These are phyloP conservation scores for Centaurea solstitialis DNA, from an alignment of 129 eudicot genomes.

Conservation along the genomic window DNA sequence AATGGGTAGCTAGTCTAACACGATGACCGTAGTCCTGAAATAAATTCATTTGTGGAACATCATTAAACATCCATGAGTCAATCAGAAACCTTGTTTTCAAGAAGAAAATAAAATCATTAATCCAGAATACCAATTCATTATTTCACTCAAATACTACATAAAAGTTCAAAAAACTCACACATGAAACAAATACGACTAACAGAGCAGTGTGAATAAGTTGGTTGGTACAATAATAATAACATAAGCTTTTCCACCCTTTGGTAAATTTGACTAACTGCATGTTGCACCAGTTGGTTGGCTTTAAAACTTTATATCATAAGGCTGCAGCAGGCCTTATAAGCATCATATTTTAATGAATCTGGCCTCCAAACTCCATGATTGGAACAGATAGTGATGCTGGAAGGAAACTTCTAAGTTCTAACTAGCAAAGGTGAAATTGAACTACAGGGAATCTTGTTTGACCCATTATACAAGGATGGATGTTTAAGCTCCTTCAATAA, in stretches of 20 bases:
- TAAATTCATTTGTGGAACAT: conserved; percentile 17
- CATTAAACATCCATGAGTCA: neutral
- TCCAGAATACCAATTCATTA: neutral
- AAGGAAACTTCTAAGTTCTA: neutral
- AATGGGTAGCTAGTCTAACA: conserved; percentile 93
- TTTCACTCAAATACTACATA: conserved; percentile 7
- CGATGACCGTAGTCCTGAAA: conserved; percentile 99
- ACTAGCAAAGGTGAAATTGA: neutral
- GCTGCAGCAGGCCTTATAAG: neutral
- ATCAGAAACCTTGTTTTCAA: neutral
- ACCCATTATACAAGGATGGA: neutral
- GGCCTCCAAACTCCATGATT: neutral
- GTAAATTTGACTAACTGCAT: neutral
- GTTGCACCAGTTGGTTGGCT: neutral
- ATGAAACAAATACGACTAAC: neutral
- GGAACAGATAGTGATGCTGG: neutral
- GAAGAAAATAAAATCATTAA: neutral
- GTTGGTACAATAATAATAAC: neutral
- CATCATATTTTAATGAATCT: neutral
- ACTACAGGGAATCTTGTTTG: neutral
- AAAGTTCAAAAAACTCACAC: neutral
- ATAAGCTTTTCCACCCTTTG: neutral
- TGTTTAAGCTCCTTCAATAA: neutral
- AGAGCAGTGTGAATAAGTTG: neutral
- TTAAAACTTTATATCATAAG: neutral